Evolutionary conservation across 805 yeast species (phyloP).

Genomic region (Wilhelminamyces savonicus): DNA sequence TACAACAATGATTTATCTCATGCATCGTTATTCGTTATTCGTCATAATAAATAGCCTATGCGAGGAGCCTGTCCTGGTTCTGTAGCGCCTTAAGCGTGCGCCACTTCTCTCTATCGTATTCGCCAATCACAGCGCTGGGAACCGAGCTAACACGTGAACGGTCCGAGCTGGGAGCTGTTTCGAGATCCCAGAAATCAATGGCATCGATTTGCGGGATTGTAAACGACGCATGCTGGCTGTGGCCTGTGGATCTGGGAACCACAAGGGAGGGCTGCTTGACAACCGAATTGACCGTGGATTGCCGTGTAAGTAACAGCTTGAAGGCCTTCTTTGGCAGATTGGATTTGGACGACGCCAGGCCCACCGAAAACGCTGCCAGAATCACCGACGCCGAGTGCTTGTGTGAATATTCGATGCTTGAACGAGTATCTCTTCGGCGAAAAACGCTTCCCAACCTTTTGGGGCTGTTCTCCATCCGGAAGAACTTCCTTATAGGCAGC

Average conservation of each 20-base stretch:
- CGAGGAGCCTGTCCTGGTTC: too few species aligned
- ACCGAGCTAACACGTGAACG: slow-evolving; percentile 37
- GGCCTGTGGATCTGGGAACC: background rate
- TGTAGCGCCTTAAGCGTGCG: slow-evolving; percentile 39
- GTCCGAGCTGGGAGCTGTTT: slow-evolving; percentile 27
- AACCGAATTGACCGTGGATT: slow-evolving; percentile 5
- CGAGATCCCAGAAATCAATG: slow-evolving; percentile 21
- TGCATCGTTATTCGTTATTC: too few species aligned
- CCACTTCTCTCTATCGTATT: slow-evolving; percentile 65
- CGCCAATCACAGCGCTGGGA: slow-evolving; percentile 57
- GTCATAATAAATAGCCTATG: too few species aligned
- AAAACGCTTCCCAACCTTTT: slow-evolving; percentile 17
- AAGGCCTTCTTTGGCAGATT: slow-evolving; percentile 26
- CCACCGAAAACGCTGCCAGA: slow-evolving; percentile 19
- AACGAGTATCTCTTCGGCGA: slow-evolving; percentile 7
- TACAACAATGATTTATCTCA: too few species aligned
- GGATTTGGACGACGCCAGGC: slow-evolving; percentile 22
- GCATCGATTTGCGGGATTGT: slow-evolving; percentile 2
- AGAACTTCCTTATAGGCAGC: slow-evolving; percentile 29
- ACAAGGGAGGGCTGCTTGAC: slow-evolving; percentile 1
- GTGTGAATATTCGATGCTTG: slow-evolving; percentile 9
- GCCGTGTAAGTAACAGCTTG: slow-evolving; percentile 9
- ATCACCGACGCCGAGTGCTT: slow-evolving; percentile 22
- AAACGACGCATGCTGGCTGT: background rate
- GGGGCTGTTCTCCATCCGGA: slow-evolving; percentile 26